Evolutionary conservation across 2,329 filamentous ascomycete genomes (phyloP).

Genomic region (Cryoendolithus antarcticus): DNA sequence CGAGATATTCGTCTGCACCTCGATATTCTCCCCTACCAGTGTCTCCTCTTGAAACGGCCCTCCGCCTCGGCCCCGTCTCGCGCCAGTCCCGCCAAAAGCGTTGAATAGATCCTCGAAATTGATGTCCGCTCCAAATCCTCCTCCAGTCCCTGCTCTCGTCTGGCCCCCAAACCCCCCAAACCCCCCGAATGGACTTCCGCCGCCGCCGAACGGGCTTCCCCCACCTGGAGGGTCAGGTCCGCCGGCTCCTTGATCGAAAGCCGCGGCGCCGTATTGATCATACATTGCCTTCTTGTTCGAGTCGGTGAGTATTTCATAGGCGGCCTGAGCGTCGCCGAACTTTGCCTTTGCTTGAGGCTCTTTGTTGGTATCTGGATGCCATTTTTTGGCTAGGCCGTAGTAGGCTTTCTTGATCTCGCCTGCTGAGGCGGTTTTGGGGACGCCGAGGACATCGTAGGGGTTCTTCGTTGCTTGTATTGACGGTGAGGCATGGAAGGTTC

Average conservation of each 20-base stretch:
- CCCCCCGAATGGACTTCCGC: conserved; percentile 41
- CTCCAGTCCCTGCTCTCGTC: conserved; percentile 6
- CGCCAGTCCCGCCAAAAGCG: conserved; percentile 62
- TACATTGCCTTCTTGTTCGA: conserved; percentile 85
- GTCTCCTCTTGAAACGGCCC: conserved; percentile 69
- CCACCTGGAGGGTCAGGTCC: conserved; percentile 45
- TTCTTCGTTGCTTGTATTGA: conserved; percentile 48
- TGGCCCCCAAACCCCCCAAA: conserved; percentile 34
- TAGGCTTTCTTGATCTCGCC: conserved; percentile 96
- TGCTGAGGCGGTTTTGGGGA: conserved; percentile 64
- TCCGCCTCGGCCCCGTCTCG: conserved; percentile 34
- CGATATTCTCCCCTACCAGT: conserved; percentile 88
- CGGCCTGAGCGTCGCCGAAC: conserved; percentile 82
- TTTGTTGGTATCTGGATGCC: conserved; percentile 96
- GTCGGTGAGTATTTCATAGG: conserved; percentile 89
- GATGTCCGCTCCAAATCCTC: conserved; percentile 69
- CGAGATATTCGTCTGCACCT: conserved; percentile 81
- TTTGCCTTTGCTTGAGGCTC: conserved; percentile 86
- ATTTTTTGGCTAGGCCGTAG: conserved; percentile 95
- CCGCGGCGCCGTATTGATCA: conserved; percentile 80
- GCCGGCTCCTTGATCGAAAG: conserved; percentile 51
- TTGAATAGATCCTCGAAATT: conserved; percentile 95
- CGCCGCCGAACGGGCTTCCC: conserved; percentile 51
- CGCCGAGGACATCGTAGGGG: conserved; percentile 78
- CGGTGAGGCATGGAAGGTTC: conserved; percentile 48